Percentiles rank a stretch among this genome's conserved stretches.
Conservation (phyloP, 352 stramenopile genomes). For the Phytophthora colocasiae region DNA sequence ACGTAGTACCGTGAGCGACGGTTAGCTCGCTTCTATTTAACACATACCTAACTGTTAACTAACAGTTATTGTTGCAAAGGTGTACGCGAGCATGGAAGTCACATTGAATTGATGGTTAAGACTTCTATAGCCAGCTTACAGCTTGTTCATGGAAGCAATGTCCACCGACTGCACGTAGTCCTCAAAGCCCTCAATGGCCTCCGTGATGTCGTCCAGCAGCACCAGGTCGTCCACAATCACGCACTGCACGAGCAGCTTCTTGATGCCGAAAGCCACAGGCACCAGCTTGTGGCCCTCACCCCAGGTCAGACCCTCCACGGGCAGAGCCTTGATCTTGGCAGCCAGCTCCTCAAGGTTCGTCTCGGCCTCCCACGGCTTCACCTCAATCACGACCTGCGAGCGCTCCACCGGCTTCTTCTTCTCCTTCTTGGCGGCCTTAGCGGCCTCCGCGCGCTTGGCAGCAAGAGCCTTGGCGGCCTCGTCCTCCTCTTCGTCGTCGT, state of each 20-base stretch:
- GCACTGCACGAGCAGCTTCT: conserved; percentile 87
- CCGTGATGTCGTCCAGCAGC: conserved; percentile 84
- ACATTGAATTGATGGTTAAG: conserved; percentile 17
- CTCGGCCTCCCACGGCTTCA: conserved; percentile 84
- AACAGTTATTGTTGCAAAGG: too few species aligned
- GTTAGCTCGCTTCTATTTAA: too few species aligned
- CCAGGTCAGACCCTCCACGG: conserved; percentile 80
- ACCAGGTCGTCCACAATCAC: conserved; percentile 86
- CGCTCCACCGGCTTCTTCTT: conserved; percentile 72
- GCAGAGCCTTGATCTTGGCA: conserved; percentile 75
- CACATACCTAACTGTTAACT: too few species aligned
- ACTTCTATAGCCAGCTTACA: conserved; percentile 48
- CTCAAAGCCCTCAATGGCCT: conserved; percentile 83
- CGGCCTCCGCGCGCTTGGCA: conserved; percentile 59
- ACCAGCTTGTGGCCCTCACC: conserved; percentile 87
- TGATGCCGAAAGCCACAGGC: conserved; percentile 86
- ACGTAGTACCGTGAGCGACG: too few species aligned
- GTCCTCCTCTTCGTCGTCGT: conserved; percentile 69
- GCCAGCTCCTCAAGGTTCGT: conserved; percentile 78
- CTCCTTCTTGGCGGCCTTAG: conserved; percentile 67
- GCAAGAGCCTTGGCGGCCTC: conserved; percentile 60
- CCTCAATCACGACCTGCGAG: conserved; percentile 70
- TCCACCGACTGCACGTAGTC: conserved; percentile 89
- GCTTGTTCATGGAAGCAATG: conserved; percentile 90
- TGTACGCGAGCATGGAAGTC: background rate